Percentiles rank a stretch among this genome's conserved stretches.
These are phyloP conservation scores for Tolypocladium endophyticum DNA, from an alignment of 2,329 filamentous ascomycete species.

Conservation along the genomic window DNA sequence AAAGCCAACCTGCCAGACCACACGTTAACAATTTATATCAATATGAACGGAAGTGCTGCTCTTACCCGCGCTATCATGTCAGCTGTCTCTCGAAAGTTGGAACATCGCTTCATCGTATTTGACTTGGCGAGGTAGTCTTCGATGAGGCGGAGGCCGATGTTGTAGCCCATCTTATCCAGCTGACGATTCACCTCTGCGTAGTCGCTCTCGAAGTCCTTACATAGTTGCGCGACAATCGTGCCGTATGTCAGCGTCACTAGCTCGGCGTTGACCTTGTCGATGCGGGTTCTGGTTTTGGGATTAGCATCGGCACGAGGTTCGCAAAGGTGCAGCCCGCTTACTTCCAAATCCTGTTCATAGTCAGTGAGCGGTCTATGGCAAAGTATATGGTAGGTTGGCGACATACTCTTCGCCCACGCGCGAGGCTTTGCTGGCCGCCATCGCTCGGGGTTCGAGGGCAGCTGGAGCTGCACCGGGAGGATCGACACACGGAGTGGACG, in stretches of 20 bases:
- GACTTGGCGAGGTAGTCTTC: slow-evolving; percentile 97
- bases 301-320: slow-evolving; percentile 14
- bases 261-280: slow-evolving; percentile 97
- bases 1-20: slow-evolving; percentile 68
- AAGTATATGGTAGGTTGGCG: background rate
- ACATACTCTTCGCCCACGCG: slow-evolving; percentile 53
- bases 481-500: background rate
- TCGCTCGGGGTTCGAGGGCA: slow-evolving; percentile 15
- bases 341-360: slow-evolving; percentile 75
- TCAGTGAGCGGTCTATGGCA: slow-evolving; percentile 10
- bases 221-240: slow-evolving; percentile 91
- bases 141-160: slow-evolving; percentile 89
- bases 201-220: slow-evolving; percentile 90
- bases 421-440: slow-evolving; percentile 51
- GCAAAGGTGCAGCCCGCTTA: slow-evolving; percentile 37
- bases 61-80: slow-evolving; percentile 88
- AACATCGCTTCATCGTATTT: slow-evolving; percentile 76
- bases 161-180: slow-evolving; percentile 98
- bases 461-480: background rate
- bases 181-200: slow-evolving; percentile 96
- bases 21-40: slow-evolving; percentile 8
- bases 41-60: background rate
- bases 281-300: slow-evolving; percentile 57
- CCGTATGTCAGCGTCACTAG: slow-evolving; percentile 95
- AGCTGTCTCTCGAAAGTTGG: slow-evolving; percentile 89